A percentile compares a stretch with the other conserved stretches of the same genome.
Evolutionary conservation across 2,329 filamentous ascomycete genomes (phyloP).

Genomic region (Sporothrix euskadiensis): DNA sequence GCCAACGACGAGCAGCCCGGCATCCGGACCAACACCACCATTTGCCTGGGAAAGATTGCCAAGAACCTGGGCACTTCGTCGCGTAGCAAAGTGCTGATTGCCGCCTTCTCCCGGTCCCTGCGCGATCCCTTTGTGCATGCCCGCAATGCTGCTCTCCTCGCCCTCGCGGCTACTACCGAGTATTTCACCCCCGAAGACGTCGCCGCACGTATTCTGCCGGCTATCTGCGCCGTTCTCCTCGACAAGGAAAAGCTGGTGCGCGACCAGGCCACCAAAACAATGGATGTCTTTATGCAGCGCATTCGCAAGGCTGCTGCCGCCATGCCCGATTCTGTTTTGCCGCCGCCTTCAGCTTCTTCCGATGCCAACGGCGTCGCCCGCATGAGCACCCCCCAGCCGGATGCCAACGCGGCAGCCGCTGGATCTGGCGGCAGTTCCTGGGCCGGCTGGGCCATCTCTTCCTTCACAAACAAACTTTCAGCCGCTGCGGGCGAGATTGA

Average conservation of each 20-base stretch:
- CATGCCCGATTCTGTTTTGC: constrained; percentile 79
- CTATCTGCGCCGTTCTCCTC: constrained; percentile 78
- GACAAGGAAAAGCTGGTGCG: constrained; percentile 96
- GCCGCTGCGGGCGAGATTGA: constrained; percentile 85
- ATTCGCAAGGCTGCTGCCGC: constrained; percentile 74
- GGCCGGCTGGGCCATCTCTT: constrained; percentile 98
- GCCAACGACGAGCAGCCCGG: constrained; percentile 97
- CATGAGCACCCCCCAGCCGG: constrained; percentile 39
- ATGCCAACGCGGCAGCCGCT: constrained; percentile 59
- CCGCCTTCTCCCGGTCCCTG: constrained; percentile 85
- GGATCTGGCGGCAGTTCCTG: constrained; percentile 65
- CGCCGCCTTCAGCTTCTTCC: constrained; percentile 55
- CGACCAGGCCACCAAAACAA: constrained; percentile 84
- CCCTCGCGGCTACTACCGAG: constrained; percentile 80
- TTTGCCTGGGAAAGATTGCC: constrained; percentile 94
- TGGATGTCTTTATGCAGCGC: constrained; percentile 81
- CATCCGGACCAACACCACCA: constrained; percentile 96
- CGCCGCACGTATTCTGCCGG: constrained; percentile 78
- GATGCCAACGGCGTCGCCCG: constrained; percentile 37
- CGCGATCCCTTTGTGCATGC: constrained; percentile 95
- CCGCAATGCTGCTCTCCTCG: constrained; percentile 83
- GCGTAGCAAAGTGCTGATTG: constrained; percentile 85
- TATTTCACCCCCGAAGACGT: constrained; percentile 88
- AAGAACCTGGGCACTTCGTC: constrained; percentile 78
- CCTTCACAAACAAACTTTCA: constrained; percentile 92